Evolutionary conservation across 805 yeast species (phyloP).

Genomic region (Suhomyces faveliae): DNA sequence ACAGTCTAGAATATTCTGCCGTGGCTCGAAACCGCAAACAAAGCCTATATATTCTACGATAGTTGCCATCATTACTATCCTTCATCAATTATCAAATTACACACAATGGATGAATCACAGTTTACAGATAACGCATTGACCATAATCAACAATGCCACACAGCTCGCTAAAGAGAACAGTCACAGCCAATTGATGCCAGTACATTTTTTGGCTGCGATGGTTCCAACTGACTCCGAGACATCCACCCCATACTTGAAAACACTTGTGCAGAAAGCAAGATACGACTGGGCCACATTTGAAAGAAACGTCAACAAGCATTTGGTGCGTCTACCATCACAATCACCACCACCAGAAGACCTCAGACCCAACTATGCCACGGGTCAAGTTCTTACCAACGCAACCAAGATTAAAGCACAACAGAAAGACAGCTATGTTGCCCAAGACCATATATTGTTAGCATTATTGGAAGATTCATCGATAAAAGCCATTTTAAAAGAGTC

Average conservation of each 20-base stretch:
- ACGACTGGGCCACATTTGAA: constrained; percentile 79
- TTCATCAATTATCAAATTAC: background rate
- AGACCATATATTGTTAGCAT: constrained; percentile 85
- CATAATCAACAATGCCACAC: constrained; percentile 73
- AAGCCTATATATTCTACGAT: background rate
- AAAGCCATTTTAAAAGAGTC: constrained; percentile 71
- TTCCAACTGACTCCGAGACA: constrained; percentile 51
- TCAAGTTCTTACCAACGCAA: constrained; percentile 69
- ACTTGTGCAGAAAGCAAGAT: constrained; percentile 79
- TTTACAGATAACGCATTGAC: constrained; percentile 92
- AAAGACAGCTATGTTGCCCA: constrained; percentile 91
- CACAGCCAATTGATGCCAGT: constrained; percentile 85
- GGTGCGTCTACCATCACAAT: constrained; percentile 83
- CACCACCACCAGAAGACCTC: constrained; percentile 84
- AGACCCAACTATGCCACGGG: constrained; percentile 75
- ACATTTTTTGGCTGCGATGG: constrained; percentile 90
- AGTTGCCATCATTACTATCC: background rate
- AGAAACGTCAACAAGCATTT: constrained; percentile 76
- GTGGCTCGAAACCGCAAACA: background rate
- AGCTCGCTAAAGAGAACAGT: constrained; percentile 79
- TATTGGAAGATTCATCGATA: constrained; percentile 74
- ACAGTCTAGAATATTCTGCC: constrained; percentile 6
- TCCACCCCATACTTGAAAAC: constrained; percentile 68
- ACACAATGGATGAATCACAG: constrained; percentile 61
- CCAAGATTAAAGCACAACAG: constrained; percentile 77